Evolutionary conservation across 257 asterid species (phyloP).

Genomic region (Buddleja alternifolia): DNA sequence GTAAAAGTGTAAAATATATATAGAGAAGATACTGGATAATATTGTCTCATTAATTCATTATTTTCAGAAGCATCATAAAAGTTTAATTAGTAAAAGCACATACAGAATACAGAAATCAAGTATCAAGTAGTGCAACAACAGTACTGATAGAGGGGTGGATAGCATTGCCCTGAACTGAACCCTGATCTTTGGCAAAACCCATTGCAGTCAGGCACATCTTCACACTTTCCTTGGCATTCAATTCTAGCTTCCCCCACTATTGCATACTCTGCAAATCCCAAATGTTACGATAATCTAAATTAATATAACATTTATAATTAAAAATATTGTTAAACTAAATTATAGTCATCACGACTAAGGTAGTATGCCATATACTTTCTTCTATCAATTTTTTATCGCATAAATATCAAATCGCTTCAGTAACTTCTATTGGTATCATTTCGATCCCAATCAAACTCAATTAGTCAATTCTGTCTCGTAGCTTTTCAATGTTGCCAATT

Average conservation of each 20-base stretch:
- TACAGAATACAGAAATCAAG: background rate
- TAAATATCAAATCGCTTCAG: too few species aligned
- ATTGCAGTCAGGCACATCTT: constrained; percentile 36
- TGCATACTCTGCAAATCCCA: constrained; percentile 31
- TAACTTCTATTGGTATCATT: too few species aligned
- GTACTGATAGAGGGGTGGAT: constrained; percentile 38
- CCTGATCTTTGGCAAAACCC: constrained; percentile 34
- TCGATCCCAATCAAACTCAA: too few species aligned
- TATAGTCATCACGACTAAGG: too few species aligned
- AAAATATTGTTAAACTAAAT: too few species aligned
- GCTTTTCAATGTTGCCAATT: too few species aligned
- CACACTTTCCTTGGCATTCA: constrained; percentile 39
- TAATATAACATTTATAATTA: too few species aligned
- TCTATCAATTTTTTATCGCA: too few species aligned
- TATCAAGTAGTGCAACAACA: constrained; percentile 42
- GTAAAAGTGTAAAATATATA: too few species aligned
- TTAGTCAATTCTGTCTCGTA: too few species aligned
- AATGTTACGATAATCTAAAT: background rate
- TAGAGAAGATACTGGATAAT: too few species aligned
- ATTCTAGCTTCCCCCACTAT: constrained; percentile 8
- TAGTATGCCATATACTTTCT: too few species aligned
- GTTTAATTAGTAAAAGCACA: background rate
- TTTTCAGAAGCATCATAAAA: background rate
- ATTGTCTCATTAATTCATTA: background rate
- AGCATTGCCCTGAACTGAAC: constrained; percentile 37